Conservation (phyloP, 192 early-diverging fungal species). For the Podila clonocystis region DNA sequence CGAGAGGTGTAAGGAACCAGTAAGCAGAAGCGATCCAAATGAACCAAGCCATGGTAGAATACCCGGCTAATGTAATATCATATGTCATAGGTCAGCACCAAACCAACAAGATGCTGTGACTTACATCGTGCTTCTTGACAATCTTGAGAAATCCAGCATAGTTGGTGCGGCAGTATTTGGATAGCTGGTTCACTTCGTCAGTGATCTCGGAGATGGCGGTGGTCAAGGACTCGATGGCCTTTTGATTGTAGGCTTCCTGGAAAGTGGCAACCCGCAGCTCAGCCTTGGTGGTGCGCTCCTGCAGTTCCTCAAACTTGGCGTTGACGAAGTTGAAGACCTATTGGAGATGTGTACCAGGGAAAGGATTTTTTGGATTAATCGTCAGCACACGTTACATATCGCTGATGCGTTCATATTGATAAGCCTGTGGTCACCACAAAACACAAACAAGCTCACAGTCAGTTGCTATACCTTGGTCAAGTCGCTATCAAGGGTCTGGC, state of each 20-base stretch:
- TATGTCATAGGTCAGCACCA: background rate
- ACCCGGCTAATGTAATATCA: background rate
- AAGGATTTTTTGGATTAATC: background rate
- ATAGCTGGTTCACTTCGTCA: constrained; percentile 80
- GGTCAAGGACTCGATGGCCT: constrained; percentile 65
- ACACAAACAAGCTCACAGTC: background rate
- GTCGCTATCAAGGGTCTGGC: constrained; percentile 88
- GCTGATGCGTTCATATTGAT: background rate
- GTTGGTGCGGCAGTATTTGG: constrained; percentile 81
- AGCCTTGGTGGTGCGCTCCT: constrained; percentile 72
- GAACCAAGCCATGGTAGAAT: background rate
- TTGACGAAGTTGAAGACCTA: constrained; percentile 79
- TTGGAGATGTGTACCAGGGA: background rate
- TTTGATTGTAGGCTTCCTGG: constrained; percentile 56
- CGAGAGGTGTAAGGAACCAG: constrained; percentile 13
- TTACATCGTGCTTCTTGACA: constrained; percentile 96
- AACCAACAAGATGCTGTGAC: background rate
- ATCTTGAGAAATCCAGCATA: constrained; percentile 91
- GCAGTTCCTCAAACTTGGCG: constrained; percentile 78
- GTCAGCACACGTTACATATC: background rate
- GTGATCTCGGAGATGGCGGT: constrained; percentile 77
- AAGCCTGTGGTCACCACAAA: background rate
- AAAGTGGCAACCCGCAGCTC: constrained; percentile 62
- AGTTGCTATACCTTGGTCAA: constrained; percentile 78
- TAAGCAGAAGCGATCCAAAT: background rate